Percentiles rank a stretch among this genome's conserved stretches.
These are phyloP conservation scores for Didymellaceae sp. DNA, from an alignment of 2,329 filamentous ascomycete genomes.

Conservation along the genomic window DNA sequence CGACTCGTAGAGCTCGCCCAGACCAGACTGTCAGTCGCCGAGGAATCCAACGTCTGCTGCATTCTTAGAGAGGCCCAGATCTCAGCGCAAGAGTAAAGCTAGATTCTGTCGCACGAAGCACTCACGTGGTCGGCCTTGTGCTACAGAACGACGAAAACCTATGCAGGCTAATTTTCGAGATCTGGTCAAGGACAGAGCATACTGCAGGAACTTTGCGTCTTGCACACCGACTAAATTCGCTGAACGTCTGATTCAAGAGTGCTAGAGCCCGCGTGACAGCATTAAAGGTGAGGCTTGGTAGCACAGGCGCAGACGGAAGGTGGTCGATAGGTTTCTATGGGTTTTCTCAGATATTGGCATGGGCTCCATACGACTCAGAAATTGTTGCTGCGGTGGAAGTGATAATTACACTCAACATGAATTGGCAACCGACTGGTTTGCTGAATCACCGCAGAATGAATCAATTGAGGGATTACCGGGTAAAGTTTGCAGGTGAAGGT, in stretches of 20 bases:
- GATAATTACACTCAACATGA: too few species aligned
- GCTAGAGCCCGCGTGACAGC: conserved; percentile 18
- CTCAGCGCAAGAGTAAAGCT: neutral
- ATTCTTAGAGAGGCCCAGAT: neutral
- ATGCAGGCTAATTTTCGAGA: neutral
- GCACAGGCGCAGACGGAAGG: neutral
- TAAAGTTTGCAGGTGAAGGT: conserved; percentile 16
- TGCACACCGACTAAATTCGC: conserved; percentile 19
- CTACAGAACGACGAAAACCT: conserved; percentile 11
- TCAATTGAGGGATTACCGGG: conserved; percentile 4
- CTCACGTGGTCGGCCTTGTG: conserved; percentile 13
- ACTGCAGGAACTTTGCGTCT: conserved; percentile 27
- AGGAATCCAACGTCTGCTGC: neutral
- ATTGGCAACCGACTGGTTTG: too few species aligned
- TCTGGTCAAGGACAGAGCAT: conserved; percentile 8
- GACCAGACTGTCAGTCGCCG: too few species aligned
- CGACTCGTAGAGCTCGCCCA: too few species aligned
- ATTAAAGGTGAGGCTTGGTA: neutral
- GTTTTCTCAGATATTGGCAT: too few species aligned
- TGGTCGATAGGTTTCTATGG: too few species aligned
- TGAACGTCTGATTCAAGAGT: neutral
- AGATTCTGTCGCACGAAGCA: neutral
- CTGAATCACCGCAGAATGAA: too few species aligned
- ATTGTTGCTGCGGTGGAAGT: too few species aligned
- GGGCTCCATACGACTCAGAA: too few species aligned